Conservation (phyloP, 495 filamentous ascomycete species). For the Hypomontagnella submonticulosa region DNA sequence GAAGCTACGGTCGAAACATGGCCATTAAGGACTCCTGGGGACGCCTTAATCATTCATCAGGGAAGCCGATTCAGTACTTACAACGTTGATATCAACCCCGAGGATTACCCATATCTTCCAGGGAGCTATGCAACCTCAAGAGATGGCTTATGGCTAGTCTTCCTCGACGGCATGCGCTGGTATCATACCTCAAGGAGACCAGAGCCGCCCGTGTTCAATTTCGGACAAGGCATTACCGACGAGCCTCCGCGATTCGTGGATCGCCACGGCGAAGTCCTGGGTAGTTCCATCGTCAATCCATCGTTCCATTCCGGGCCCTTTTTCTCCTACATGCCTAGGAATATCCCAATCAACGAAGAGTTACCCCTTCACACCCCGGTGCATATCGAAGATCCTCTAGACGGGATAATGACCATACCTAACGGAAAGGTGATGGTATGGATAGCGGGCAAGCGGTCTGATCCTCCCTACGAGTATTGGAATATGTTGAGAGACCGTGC, state of each 20-base stretch:
- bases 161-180: conserved; percentile 26
- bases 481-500: conserved; percentile 7
- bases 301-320: background rate
- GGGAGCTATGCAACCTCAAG: background rate
- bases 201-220: background rate
- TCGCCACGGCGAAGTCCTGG: background rate
- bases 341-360: background rate
- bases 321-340: conserved; percentile 14
- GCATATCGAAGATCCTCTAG: conserved; percentile 6
- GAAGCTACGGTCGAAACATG: background rate
- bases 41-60: background rate
- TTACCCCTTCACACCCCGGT: background rate
- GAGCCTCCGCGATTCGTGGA: conserved; percentile 6
- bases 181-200: background rate
- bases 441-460: background rate
- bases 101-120: background rate
- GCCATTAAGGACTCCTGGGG: background rate
- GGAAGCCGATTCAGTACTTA: background rate
- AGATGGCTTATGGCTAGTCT: conserved; percentile 15
- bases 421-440: conserved; percentile 26
- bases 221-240: conserved; percentile 5
- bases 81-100: background rate
- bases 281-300: background rate
- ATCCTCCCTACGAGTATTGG: background rate
- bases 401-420: conserved; percentile 1